A percentile compares a stretch with the other conserved stretches of the same genome.
Evolutionary conservation across 2,329 filamentous ascomycete genomes (phyloP).

Genomic region (Falciphora oryzae): DNA sequence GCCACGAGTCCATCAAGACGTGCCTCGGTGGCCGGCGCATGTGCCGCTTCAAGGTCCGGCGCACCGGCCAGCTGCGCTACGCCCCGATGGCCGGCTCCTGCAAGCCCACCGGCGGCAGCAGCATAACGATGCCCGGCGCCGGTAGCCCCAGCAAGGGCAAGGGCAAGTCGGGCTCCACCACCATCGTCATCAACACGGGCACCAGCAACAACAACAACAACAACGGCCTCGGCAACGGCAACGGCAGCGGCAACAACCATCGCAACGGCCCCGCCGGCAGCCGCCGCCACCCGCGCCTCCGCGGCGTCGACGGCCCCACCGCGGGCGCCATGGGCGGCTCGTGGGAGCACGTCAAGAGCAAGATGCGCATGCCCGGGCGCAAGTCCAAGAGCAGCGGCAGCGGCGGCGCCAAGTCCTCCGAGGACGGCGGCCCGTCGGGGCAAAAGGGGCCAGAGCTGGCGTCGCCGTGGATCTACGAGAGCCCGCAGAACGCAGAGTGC

Average conservation of each 20-base stretch:
- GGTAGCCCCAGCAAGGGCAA: slow-evolving; percentile 1
- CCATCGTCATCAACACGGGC: neutral
- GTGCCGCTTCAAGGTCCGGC: slow-evolving; percentile 1
- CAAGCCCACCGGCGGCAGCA: neutral
- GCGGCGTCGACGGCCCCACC: neutral
- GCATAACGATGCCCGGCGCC: neutral
- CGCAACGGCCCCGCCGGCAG: neutral
- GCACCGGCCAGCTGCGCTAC: neutral
- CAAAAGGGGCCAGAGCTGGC: neutral
- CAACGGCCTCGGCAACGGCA: neutral
- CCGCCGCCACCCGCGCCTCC: neutral
- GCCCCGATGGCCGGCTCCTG: neutral
- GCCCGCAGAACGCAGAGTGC: slow-evolving; percentile 3
- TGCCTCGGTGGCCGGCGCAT: slow-evolving; percentile 2
- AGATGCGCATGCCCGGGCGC: neutral
- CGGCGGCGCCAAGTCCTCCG: neutral
- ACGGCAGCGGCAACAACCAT: neutral
- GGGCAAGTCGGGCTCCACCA: slow-evolving; percentile 2
- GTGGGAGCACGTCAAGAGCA: neutral
- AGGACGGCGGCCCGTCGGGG: too few species aligned
- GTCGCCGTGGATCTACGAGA: slow-evolving; percentile 5
- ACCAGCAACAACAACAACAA: neutral
- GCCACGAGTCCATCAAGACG: neutral
- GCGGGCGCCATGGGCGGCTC: neutral
- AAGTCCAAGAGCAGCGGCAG: neutral